phyloP scores from a whole-genome alignment of 768 basidiomycete species.

The Boletus reticuloceps region DNA sequence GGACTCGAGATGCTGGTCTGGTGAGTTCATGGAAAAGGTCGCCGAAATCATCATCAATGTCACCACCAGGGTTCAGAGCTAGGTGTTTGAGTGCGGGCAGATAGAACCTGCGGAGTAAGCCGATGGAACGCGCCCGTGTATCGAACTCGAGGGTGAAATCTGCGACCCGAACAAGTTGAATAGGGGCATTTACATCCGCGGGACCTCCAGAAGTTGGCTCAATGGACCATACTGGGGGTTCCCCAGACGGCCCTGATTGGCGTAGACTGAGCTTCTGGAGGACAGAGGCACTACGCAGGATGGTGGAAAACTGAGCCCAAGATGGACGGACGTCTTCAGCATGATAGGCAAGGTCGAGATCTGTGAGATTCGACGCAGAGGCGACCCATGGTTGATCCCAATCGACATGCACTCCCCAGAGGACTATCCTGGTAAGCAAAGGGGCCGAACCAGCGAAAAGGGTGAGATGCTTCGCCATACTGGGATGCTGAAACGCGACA shows the following conservation, averaged over 20 bases:
- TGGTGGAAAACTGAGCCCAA: slow-evolving; percentile 49
- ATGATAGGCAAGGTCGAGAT: slow-evolving; percentile 63
- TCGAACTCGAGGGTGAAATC: slow-evolving; percentile 52
- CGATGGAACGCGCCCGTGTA: slow-evolving; percentile 40
- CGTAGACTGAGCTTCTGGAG: slow-evolving; percentile 52
- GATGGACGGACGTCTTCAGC: slow-evolving; percentile 60
- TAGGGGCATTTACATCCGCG: slow-evolving; percentile 15
- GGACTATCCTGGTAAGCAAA: slow-evolving; percentile 41
- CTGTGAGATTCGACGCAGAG: slow-evolving; percentile 34
- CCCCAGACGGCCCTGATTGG: slow-evolving; percentile 54
- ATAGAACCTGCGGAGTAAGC: slow-evolving; percentile 24
- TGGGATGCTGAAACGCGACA: slow-evolving; percentile 27
- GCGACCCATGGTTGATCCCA: slow-evolving; percentile 49
- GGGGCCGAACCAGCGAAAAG: slow-evolving; percentile 58
- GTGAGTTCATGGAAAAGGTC: slow-evolving; percentile 44
- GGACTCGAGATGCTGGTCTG: slow-evolving; percentile 30
- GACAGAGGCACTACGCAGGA: slow-evolving; percentile 52
- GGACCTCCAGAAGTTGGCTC: slow-evolving; percentile 15
- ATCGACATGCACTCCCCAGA: slow-evolving; percentile 72
- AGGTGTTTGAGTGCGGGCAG: slow-evolving; percentile 38
- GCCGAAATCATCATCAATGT: slow-evolving; percentile 45
- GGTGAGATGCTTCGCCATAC: slow-evolving; percentile 41
- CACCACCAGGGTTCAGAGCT: slow-evolving; percentile 47
- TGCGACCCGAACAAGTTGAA: slow-evolving; percentile 28
- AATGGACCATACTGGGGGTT: slow-evolving; percentile 36